Base-by-base conservation (phyloP, 2,329 filamentous ascomycete species). In the Zasmidium angulare region DNA sequence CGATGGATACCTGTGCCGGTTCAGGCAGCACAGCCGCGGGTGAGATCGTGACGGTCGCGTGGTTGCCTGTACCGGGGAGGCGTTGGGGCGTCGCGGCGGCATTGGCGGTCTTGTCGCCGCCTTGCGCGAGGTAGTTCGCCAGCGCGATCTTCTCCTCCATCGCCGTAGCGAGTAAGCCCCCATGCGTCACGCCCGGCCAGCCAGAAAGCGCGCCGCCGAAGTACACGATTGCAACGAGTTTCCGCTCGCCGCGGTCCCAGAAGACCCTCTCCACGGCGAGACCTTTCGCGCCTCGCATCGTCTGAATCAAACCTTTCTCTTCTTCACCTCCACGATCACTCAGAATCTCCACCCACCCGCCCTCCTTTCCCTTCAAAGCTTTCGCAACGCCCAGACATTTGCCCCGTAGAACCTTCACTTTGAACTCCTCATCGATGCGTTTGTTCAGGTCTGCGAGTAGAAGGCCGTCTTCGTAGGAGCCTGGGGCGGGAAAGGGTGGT, bases 151-250 rank as follows among this genome's bases (percentile, higher is more conserved):
- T 83, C 77, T 92, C 89, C 71, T 90, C 84, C 40, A 92, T 75
- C 2, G 90, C 73, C 0, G 86, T 91, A 7, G 86, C 87, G 51
- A 89, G 79, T 6, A 82, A 79, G 14, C 89, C 89, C 56, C 89
- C 89, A 75, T 93, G 89, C 53, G 86, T 85, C 46, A 89, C 79
- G 12, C 83, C 82, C 1, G 89, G 89, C 87, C 88, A 93, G 2
- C 90, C 89, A 50, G 82, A 78, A 20, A 88, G 70, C 1, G 79
- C 83, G n/a, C 78, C 73, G 6, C 89, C 90, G 55, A 92, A 81
- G 78, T 82, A 89, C 3, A 92, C 77, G n/a, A 92, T 79, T 52
- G 81, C 83, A 11, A 87, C 76, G 31, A 86, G 72, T 66, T 85
- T 83, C 64, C 84, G 81, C 6, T 85, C 84, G 26, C 73, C 72